Conservation (phyloP, 768 basidiomycete genomes). For the Tephrocybe sp. region DNA sequence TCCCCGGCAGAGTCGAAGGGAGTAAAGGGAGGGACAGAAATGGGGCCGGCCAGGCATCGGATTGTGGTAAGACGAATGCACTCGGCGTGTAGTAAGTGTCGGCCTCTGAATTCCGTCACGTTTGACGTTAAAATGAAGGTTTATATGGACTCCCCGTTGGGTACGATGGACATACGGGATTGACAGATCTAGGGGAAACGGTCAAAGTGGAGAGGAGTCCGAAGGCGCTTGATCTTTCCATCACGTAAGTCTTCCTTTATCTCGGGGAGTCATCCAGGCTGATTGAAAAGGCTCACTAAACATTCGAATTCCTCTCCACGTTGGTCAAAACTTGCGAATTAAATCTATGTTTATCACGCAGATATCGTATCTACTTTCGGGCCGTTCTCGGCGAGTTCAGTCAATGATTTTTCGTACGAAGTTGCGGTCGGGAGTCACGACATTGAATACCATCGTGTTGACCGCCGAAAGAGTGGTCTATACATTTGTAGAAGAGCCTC, state of each 20-base stretch:
- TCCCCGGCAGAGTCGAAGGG: no score
- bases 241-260: neutral
- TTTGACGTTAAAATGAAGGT: neutral
- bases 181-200: neutral
- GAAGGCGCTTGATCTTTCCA: neutral
- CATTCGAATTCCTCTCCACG: no score
- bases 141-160: no score
- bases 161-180: no score
- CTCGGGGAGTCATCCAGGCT: no score
- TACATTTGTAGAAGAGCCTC: neutral
- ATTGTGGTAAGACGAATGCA: no score
- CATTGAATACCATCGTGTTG: neutral
- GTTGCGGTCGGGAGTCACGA: neutral
- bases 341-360: neutral
- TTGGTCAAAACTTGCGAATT: no score
- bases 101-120: no score
- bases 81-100: no score
- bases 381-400: neutral
- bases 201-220: neutral
- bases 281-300: no score
- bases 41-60: no score
- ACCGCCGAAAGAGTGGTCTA: neutral
- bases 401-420: neutral
- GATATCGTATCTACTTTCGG: neutral
- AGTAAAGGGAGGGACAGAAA: no score